These are phyloP conservation scores for Vitis hybrid DNA, from an alignment of 177 flowering plant genomes.

Conservation along the genomic window DNA sequence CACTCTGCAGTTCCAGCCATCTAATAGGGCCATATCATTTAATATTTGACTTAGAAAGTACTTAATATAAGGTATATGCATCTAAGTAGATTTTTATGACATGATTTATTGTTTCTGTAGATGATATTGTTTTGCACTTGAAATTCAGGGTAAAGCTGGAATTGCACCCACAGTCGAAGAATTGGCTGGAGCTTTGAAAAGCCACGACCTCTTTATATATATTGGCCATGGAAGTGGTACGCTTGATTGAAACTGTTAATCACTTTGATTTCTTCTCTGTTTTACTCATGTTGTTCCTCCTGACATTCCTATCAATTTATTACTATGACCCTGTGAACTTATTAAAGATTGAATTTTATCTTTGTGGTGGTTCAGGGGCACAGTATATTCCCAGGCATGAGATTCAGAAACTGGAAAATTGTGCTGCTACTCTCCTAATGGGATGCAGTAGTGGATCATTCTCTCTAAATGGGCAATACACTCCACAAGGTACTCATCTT, in stretches of 20 bases:
- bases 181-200: conserved; percentile 58
- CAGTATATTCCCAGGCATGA: conserved; percentile 71
- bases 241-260: conserved; percentile 9
- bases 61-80: too few species aligned
- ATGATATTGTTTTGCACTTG: not conserved
- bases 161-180: conserved; percentile 69
- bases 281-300: not conserved
- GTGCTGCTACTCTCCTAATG: conserved; percentile 90
- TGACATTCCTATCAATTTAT: not conserved
- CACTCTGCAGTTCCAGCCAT: not conserved
- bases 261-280: not conserved
- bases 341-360: not conserved
- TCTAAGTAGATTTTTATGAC: not conserved
- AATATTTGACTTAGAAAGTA: not conserved
- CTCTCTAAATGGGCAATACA: conserved; percentile 53
- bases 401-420: conserved; percentile 65
- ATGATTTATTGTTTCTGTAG: not conserved
- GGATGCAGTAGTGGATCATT: conserved; percentile 96
- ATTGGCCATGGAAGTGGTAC: conserved; percentile 98
- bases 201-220: conserved; percentile 83
- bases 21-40: not conserved
- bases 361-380: conserved; percentile 47
- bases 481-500: conserved; percentile 73
- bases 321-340: not conserved
- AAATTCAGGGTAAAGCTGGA: conserved; percentile 78